Evolutionary conservation across 1,284 basidiomycete species (phyloP).

Genomic region (Vanrija sp.): DNA sequence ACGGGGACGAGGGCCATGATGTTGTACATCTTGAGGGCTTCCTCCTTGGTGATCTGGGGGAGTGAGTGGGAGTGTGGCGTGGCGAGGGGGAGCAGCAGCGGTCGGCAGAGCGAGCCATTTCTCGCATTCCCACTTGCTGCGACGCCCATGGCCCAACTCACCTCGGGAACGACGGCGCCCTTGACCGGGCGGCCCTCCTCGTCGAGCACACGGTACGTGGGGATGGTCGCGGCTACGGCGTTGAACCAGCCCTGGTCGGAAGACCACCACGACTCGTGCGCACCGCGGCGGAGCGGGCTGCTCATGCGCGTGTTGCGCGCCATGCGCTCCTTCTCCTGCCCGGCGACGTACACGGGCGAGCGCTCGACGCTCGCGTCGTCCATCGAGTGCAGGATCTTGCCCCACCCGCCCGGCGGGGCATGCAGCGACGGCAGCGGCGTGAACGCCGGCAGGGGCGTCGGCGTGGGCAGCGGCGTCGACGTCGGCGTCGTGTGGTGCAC

Average conservation of each 20-base stretch:
- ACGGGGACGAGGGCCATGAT: constrained; percentile 79
- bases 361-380: constrained; percentile 17
- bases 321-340: constrained; percentile 32
- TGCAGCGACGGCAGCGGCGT: constrained; percentile 23
- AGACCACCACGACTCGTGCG: constrained; percentile 48
- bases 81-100: background rate
- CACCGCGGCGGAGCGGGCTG: constrained; percentile 39
- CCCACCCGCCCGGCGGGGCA: background rate
- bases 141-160: constrained; percentile 45
- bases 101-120: background rate
- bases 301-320: constrained; percentile 35
- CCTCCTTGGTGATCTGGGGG: constrained; percentile 57
- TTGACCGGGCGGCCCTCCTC: constrained; percentile 67
- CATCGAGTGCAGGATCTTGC: constrained; percentile 18
- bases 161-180: constrained; percentile 66
- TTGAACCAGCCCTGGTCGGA: constrained; percentile 46
- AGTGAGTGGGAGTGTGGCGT: constrained; percentile 47
- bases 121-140: background rate
- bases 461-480: constrained; percentile 30
- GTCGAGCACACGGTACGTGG: constrained; percentile 77
- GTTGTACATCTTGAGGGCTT: constrained; percentile 73
- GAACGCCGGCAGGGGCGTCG: constrained; percentile 34
- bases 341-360: constrained; percentile 36
- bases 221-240: constrained; percentile 53
- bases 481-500: constrained; percentile 24